Evolutionary conservation across 305 asterid genomes (phyloP).

Genomic region (Fraxinus sp.): DNA sequence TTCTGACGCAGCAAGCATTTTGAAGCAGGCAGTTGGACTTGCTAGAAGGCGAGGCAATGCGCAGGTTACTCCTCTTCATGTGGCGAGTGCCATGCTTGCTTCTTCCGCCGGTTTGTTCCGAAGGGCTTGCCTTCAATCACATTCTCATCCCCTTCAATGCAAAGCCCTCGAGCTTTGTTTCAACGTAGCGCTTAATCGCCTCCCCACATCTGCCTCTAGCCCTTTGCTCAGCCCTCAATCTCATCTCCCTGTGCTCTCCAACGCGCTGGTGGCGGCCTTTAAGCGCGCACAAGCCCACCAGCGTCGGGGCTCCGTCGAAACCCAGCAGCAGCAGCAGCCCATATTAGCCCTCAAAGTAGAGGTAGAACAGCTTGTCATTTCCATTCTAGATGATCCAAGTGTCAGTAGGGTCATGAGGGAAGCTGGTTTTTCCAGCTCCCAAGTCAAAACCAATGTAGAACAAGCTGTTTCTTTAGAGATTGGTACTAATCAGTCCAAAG

Average conservation of each 20-base stretch:
- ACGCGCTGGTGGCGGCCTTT: constrained; percentile 89
- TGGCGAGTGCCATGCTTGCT: constrained; percentile 78
- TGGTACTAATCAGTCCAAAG: constrained; percentile 30
- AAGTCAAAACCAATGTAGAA: constrained; percentile 79
- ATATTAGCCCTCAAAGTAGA: constrained; percentile 76
- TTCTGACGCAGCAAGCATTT: constrained; percentile 58
- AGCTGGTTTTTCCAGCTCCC: constrained; percentile 89
- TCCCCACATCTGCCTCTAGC: constrained; percentile 72
- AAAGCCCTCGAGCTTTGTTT: constrained; percentile 94
- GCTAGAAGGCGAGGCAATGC: constrained; percentile 92
- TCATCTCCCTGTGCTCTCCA: constrained; percentile 77
- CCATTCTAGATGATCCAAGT: constrained; percentile 91
- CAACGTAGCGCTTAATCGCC: constrained; percentile 89
- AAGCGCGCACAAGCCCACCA: constrained; percentile 97
- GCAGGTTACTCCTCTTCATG: constrained; percentile 93
- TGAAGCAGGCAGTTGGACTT: constrained; percentile 71
- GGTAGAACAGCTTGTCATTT: constrained; percentile 69
- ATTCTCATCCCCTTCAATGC: constrained; percentile 90
- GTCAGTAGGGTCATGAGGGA: constrained; percentile 98
- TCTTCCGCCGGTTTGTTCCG: constrained; percentile 58
- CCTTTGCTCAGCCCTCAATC: constrained; percentile 57
- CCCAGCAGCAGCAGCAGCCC: constrained; percentile 73
- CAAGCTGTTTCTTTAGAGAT: constrained; percentile 43
- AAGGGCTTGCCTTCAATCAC: constrained; percentile 75
- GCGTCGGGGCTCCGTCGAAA: constrained; percentile 78